Conservation (phyloP, 208 protist genomes). For the Leishmania martiniquensis region DNA sequence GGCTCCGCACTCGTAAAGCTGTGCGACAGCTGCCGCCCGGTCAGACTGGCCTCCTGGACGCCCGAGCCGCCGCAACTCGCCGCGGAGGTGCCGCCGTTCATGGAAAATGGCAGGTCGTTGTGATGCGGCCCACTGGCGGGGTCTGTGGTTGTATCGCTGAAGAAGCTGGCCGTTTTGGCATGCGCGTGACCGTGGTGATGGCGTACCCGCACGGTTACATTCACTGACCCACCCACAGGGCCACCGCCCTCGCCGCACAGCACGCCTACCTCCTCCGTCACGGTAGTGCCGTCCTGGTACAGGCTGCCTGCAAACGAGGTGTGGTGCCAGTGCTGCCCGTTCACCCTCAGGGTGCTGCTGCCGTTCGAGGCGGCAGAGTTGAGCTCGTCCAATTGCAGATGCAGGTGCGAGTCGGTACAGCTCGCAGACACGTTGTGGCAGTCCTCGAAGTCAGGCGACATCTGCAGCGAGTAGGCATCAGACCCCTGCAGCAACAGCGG, state of each 20-base stretch:
- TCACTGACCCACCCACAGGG: conserved; percentile 14
- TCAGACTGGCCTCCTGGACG: not conserved
- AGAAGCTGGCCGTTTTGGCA: conserved; percentile 27
- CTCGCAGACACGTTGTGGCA: not conserved
- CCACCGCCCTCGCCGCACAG: not conserved
- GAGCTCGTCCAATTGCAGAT: conserved; percentile 11
- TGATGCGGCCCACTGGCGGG: conserved; percentile 4
- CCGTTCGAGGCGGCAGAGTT: conserved; percentile 6
- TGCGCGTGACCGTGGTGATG: conserved; percentile 25
- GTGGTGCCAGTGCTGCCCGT: not conserved
- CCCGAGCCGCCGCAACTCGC: conserved; percentile 3
- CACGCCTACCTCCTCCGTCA: conserved; percentile 11
- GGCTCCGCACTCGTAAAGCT: conserved; percentile 21
- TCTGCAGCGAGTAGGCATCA: not conserved
- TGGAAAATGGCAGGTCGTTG: not conserved
- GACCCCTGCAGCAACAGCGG: not conserved
- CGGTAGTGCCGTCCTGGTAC: not conserved
- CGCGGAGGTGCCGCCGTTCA: not conserved
- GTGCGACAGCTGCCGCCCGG: conserved; percentile 5
- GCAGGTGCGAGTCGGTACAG: conserved; percentile 1
- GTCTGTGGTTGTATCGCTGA: conserved; percentile 34
- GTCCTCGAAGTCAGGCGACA: conserved; percentile 9
- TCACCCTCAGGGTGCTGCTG: not conserved
- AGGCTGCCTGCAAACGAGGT: conserved; percentile 9
- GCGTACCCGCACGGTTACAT: conserved; percentile 38